Conservation (phyloP, 306 rosid species). For the Sophora flavescens region DNA sequence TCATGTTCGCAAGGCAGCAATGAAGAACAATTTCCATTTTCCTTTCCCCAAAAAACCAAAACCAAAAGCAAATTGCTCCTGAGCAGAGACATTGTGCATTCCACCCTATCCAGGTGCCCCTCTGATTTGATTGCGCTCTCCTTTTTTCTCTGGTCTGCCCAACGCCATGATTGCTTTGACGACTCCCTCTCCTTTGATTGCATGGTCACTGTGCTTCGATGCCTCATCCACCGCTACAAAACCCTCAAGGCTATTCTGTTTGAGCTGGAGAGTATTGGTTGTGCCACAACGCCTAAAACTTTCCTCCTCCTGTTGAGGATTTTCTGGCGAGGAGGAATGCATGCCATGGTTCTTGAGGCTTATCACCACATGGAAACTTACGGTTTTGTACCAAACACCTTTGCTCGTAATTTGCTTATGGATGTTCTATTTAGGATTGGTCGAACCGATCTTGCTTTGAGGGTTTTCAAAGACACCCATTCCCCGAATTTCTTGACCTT, state of each 20-base stretch:
- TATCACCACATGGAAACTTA: conserved; percentile 50
- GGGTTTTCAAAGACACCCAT: conserved; percentile 47
- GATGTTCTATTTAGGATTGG: conserved; percentile 59
- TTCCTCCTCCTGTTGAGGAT: conserved; percentile 60
- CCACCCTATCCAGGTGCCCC: conserved; percentile 51
- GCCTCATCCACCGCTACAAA: conserved; percentile 40
- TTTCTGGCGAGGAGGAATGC: conserved; percentile 61
- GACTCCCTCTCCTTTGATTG: conserved; percentile 42
- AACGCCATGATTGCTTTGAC: conserved; percentile 54
- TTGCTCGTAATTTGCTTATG: conserved; percentile 53
- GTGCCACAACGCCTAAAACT: conserved; percentile 52
- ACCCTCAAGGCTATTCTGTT: conserved; percentile 48
- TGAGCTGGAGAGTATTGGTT: conserved; percentile 53
- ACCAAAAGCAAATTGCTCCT: conserved; percentile 37
- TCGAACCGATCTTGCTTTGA: conserved; percentile 49
- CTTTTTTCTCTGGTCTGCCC: conserved; percentile 61
- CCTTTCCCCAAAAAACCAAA: too few species aligned
- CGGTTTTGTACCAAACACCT: conserved; percentile 58
- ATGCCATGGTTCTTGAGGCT: conserved; percentile 52
- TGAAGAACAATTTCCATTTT: too few species aligned
- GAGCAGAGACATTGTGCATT: conserved; percentile 45
- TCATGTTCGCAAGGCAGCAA: too few species aligned
- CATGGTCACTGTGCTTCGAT: conserved; percentile 51
- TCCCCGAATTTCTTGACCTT: conserved; percentile 57
- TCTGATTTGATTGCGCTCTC: conserved; percentile 61